phyloP scores from a whole-genome alignment of 768 basidiomycete species.

The Calvatia gigantea region DNA sequence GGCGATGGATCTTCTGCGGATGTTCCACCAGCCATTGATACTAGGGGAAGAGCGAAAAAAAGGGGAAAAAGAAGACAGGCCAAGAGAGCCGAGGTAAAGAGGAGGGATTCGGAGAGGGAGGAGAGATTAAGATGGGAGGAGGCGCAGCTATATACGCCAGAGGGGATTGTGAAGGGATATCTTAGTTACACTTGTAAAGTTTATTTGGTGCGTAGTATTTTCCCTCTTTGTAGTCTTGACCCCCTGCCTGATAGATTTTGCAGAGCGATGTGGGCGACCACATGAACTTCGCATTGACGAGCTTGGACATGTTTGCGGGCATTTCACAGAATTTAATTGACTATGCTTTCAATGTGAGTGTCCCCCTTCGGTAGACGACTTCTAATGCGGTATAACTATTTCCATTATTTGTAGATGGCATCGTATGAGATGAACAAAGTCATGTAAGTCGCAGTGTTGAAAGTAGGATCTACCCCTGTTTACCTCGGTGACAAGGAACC shows the following conservation, averaged over 20 bases:
- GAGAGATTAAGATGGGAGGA: slow-evolving; percentile 9
- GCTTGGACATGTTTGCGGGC: slow-evolving; percentile 64
- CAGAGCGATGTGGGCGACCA: slow-evolving; percentile 73
- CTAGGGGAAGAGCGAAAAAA: background rate
- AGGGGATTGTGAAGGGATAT: slow-evolving; percentile 36
- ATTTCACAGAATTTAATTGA: slow-evolving; percentile 66
- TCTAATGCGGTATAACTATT: background rate
- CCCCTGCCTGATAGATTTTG: background rate
- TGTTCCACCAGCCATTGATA: background rate
- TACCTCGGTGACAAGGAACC: slow-evolving; percentile 39
- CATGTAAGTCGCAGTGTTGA: slow-evolving; percentile 37
- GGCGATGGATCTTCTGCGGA: background rate
- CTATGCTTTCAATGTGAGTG: slow-evolving; percentile 64
- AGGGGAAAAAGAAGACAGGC: background rate
- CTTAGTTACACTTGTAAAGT: slow-evolving; percentile 64
- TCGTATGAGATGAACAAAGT: slow-evolving; percentile 66
- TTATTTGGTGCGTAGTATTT: slow-evolving; percentile 53
- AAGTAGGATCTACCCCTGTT: background rate
- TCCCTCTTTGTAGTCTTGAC: background rate
- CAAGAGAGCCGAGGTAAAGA: background rate
- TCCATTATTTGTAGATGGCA: slow-evolving; percentile 38
- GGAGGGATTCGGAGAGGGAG: slow-evolving; percentile 11
- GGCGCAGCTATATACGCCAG: slow-evolving; percentile 18
- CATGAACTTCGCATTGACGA: slow-evolving; percentile 63
- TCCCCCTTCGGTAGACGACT: slow-evolving; percentile 11